Base-by-base conservation (phyloP, 768 basidiomycete genomes). In the Leccinum aurantiacum region DNA sequence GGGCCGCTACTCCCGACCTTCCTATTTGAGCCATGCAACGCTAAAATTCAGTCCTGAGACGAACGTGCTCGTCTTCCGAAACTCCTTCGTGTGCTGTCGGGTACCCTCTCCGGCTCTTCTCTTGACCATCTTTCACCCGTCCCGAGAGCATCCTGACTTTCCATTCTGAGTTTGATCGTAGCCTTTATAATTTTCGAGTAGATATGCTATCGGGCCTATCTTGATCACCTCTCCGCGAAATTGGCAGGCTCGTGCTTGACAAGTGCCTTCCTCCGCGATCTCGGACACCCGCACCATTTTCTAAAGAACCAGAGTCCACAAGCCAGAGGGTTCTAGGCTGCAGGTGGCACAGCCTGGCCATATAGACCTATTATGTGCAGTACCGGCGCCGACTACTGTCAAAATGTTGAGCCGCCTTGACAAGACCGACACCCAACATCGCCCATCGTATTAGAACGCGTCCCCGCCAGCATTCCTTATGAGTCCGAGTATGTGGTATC, bases 71-170 rank as follows among this genome's bases (percentile, higher is more conserved):
- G 19, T 15, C 22, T 9, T 35, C 27, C 14, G 48, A 51, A 46
- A 44, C 24, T 13, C 15, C 13, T 8, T 53, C 53, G 22, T 54
- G 44, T 38, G 44, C 53, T 33, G 10, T 60, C 67, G 67, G 67
- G 53, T 44, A 15, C 17, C 44, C n/a, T 49, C 44, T 3, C 44
- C 64, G 64, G 64, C 33, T 27, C 50, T 17, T 48, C 11, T 48
- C 13, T 37, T 53, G 29, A 4, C n/a, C 47, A 46, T 19, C 19
- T 15, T 59, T 24, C 14, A 13, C 25, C 37, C 58, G 22, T 66
- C 52, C 67, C 67, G 67, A 65, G 37, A 60, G 56, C 37, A 14
- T 68, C 66, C 66, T 24, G 49, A 54, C 59, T 37, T 51, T n/a
- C 31, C 37, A 49, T 49, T 53, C 7, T 9, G 10, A 27, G 53